These are phyloP conservation scores for Mortierella antarctica DNA, from an alignment of 192 early-diverging fungal genomes.

Conservation along the genomic window DNA sequence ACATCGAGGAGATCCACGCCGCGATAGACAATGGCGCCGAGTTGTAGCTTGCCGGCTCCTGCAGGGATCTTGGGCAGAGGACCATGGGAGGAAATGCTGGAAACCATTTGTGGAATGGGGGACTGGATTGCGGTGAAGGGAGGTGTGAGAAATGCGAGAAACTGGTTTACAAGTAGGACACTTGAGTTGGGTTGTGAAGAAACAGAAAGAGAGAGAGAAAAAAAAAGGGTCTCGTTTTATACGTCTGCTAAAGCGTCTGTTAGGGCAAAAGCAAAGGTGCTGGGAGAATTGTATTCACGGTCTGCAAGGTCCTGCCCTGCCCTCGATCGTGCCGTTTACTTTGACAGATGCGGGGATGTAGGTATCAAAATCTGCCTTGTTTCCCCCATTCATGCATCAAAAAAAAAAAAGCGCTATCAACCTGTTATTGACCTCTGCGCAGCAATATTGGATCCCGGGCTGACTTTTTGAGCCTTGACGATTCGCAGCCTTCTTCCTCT, in stretches of 20 bases:
- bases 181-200: neutral
- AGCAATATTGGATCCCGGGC: too few relatives aligned
- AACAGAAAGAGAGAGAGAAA: neutral
- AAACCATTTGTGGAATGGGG: slow-evolving; percentile 3
- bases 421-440: too few relatives aligned
- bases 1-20: slow-evolving; percentile 49
- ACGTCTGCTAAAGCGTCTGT: too few relatives aligned
- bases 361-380: neutral
- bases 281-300: too few relatives aligned
- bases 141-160: too few relatives aligned
- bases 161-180: too few relatives aligned
- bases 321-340: neutral
- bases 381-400: neutral
- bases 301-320: neutral
- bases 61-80: slow-evolving; percentile 40
- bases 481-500: too few relatives aligned
- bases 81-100: slow-evolving; percentile 20
- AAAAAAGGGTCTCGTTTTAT: neutral
- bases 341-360: neutral
- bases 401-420: neutral
- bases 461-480: too few relatives aligned
- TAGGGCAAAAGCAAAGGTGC: too few relatives aligned
- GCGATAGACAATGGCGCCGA: slow-evolving; percentile 43
- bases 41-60: slow-evolving; percentile 9
- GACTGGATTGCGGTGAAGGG: too few relatives aligned